Conservation (phyloP, 768 basidiomycete species). For the Cubamyces lactineus region DNA sequence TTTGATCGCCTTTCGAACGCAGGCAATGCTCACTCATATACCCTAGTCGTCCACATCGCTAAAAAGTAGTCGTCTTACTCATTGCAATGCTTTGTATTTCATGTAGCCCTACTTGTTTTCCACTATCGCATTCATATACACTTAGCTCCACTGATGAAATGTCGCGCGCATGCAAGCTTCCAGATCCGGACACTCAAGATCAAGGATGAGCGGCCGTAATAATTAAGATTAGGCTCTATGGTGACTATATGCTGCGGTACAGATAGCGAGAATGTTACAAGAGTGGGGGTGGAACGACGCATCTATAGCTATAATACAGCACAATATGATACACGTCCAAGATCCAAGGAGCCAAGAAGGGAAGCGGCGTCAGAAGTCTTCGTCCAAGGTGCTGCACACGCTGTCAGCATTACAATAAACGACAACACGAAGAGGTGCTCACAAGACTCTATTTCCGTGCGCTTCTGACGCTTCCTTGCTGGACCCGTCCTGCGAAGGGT, state of each 20-base stretch:
- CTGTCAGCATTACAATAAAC: neutral
- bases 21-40: conserved; percentile 7
- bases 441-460: conserved; percentile 40
- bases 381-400: conserved; percentile 41
- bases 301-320: conserved; percentile 9
- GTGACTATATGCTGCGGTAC: neutral
- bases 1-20: neutral
- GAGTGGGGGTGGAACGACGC: conserved; percentile 9
- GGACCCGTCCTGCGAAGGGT: neutral
- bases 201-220: neutral
- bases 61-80: conserved; percentile 45
- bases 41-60: conserved; percentile 61
- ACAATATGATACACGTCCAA: neutral
- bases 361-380: conserved; percentile 43
- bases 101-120: conserved; percentile 17
- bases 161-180: too few relatives aligned
- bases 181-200: too few relatives aligned
- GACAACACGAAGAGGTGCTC: conserved; percentile 28
- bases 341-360: neutral
- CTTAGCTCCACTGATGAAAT: too few relatives aligned
- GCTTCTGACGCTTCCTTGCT: neutral
- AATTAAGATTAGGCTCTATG: conserved; percentile 9
- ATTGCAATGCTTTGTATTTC: conserved; percentile 1
- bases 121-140: neutral
- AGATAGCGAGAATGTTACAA: neutral